Conservation (phyloP, 495 filamentous ascomycete species). For the Podospora pseudocomata region DNA sequence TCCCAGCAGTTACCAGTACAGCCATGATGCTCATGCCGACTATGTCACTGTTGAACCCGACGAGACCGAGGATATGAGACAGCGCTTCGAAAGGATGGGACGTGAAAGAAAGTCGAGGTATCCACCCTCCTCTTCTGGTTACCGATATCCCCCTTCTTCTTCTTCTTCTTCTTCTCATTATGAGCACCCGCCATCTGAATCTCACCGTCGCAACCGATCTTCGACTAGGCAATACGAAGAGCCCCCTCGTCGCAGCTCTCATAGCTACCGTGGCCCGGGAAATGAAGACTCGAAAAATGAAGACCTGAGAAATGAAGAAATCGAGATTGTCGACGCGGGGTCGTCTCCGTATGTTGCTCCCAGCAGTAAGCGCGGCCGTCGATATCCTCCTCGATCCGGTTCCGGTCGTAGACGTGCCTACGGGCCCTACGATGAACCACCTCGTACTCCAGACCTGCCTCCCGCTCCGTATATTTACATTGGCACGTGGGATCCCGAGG, state of each 20-base stretch:
- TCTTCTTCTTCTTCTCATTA: not conserved
- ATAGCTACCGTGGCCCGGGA: not conserved
- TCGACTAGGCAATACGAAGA: not conserved
- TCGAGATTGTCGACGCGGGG: not conserved
- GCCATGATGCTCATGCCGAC: not conserved
- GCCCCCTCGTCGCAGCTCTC: not conserved
- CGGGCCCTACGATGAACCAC: not conserved
- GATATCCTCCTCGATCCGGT: not conserved
- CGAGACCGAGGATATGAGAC: not conserved
- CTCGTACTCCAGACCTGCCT: not conserved
- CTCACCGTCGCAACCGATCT: not conserved
- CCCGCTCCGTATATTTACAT: not conserved
- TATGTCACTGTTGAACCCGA: not conserved
- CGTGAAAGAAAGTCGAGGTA: not conserved
- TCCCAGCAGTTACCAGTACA: not conserved
- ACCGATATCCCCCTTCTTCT: not conserved
- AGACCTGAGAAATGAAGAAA: not conserved
- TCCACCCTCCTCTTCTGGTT: not conserved
- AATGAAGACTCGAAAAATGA: not conserved
- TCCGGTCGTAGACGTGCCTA: not conserved
- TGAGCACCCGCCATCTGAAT: not conserved
- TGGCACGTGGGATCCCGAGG: not conserved
- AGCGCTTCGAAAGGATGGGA: not conserved
- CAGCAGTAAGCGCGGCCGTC: not conserved
- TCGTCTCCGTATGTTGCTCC: not conserved